These are phyloP conservation scores for Penicillium bialowiezense DNA, from an alignment of 495 filamentous ascomycete genomes.

Conservation along the genomic window DNA sequence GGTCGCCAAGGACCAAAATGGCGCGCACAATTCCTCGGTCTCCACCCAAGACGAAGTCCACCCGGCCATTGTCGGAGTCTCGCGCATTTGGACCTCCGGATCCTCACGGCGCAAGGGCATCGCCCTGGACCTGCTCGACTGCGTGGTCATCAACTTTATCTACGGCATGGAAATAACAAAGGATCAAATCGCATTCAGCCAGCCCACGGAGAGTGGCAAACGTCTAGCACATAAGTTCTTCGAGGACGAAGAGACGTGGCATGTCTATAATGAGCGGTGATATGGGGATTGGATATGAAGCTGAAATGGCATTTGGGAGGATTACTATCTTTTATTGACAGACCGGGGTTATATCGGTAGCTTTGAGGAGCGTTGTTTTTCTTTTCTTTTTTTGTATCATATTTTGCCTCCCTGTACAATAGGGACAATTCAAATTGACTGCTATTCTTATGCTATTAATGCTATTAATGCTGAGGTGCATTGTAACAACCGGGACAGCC, in stretches of 20 bases:
- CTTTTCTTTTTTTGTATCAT: conserved; percentile 9
- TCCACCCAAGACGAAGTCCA: conserved; percentile 37
- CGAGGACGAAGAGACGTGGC: conserved; percentile 47
- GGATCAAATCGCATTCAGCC: conserved; percentile 65
- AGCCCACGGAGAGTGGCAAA: conserved; percentile 69
- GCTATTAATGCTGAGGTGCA: background rate
- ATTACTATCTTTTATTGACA: conserved; percentile 2
- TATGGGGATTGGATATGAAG: too few species aligned
- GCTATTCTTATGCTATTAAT: background rate
- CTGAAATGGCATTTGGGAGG: conserved; percentile 11
- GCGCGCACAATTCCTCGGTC: conserved; percentile 38
- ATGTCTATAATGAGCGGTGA: conserved; percentile 48
- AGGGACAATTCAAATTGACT: conserved; percentile 2
- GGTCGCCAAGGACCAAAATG: conserved; percentile 35
- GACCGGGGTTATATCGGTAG: conserved; percentile 2
- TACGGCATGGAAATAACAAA: conserved; percentile 66
- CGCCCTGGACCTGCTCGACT: conserved; percentile 60
- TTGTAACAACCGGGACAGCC: conserved; percentile 18
- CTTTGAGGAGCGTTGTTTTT: background rate
- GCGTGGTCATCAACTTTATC: conserved; percentile 60
- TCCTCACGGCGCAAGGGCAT: conserved; percentile 58
- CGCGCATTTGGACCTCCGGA: conserved; percentile 71
- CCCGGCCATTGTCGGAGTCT: conserved; percentile 61
- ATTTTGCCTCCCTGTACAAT: background rate
- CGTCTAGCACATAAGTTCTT: conserved; percentile 64